Base-by-base conservation (phyloP, 495 filamentous ascomycete genomes). In the Podospora fimiseda region DNA sequence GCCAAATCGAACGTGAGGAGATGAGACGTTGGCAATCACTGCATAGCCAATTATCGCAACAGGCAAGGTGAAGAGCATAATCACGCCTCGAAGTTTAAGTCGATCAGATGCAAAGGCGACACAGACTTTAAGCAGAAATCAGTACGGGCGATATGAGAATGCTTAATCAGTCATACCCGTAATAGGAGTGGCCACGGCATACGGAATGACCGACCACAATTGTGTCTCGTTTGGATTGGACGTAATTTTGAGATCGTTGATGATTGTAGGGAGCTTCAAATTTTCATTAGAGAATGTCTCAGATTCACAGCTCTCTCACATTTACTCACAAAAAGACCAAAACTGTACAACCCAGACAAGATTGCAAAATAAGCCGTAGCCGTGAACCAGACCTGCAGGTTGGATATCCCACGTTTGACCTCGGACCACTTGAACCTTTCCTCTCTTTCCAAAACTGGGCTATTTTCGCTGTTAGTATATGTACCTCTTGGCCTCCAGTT, bases 191-290 rank as follows among this genome's bases (percentile, higher is more conserved):
- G 81, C 83, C 1, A 83, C 70, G 5, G 79, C 81, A 57, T 85
- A 87, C 0, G 84, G 83, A 2, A 84, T 84, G 4, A 87, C 81
- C 3, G 82, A 81, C 65, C 85, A 78, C 0, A 87, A 71, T 52
- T 88, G 85, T 2, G 81, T 80, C 57, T 84, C 63, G 30, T 82
- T 79, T 15, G 81, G 66, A 6, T 79, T 75, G 58, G 80, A 86
- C 9, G 83, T 55, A 50, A 66, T 55, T 9, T 83, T 80, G 13
- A 88, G 64, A 13, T 77, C 77, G 45, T 78, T 74, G 65, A 87
- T 82, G 55, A 87, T 87, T 5, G 82, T 84, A 0, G 83, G 83
- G 40, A 90, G 68, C 62, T 89, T 82, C 9, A 80, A 66, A 7
- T 9, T 80, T 67, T 57, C 13, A 79, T 59, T 68, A 66, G 61